Conservation (phyloP, 1,284 basidiomycete species). For the Tilletia caries region DNA sequence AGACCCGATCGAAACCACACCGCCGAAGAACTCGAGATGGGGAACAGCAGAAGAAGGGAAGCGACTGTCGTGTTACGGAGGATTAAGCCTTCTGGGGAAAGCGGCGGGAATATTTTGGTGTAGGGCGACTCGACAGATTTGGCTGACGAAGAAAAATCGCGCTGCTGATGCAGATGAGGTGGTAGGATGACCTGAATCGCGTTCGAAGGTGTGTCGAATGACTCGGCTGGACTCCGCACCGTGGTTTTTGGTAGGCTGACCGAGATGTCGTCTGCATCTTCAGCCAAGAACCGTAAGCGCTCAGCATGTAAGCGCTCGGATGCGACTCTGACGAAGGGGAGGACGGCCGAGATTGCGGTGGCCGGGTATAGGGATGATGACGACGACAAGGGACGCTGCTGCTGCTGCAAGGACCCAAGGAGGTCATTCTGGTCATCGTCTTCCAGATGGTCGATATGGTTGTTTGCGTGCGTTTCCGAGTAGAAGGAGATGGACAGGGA, state of each 20-base stretch:
- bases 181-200: slow-evolving; percentile 11
- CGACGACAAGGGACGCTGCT: no score
- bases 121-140: no score
- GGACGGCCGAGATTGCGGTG: background rate
- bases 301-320: background rate
- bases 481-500: slow-evolving; percentile 50
- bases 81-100: slow-evolving; percentile 20
- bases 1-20: slow-evolving; percentile 25
- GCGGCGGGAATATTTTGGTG: slow-evolving; percentile 17
- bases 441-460: background rate
- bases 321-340: background rate
- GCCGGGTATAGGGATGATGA: no score
- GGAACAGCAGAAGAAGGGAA: slow-evolving; percentile 20
- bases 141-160: background rate
- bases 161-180: background rate
- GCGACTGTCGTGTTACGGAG: slow-evolving; percentile 22
- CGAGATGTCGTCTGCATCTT: background rate
- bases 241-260: background rate
- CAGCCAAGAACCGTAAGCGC: background rate
- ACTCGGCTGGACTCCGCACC: background rate
- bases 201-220: background rate
- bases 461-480: slow-evolving; percentile 18
- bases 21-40: slow-evolving; percentile 22
- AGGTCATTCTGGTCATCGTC: background rate
- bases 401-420: background rate